Percentiles rank a stretch among this genome's conserved stretches.
Conservation (phyloP, 2,329 filamentous ascomycete species). For the Chaetomium sp. region DNA sequence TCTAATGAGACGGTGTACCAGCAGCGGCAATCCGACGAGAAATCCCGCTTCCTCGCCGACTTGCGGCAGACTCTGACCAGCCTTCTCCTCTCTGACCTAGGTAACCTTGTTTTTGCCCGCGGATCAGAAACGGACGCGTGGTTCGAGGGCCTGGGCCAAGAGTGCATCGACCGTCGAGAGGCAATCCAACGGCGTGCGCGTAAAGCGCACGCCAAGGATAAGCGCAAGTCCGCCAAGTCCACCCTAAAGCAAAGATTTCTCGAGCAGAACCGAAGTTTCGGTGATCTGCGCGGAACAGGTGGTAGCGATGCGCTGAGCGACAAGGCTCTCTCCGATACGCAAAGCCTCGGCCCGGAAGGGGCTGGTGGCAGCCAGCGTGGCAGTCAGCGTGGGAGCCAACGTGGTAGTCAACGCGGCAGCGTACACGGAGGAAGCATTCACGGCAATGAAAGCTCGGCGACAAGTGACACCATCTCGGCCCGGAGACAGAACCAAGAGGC, state of each 20-base stretch:
- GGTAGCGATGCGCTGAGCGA: conserved; percentile 42
- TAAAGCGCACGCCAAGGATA: conserved; percentile 45
- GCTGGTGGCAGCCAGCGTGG: conserved; percentile 38
- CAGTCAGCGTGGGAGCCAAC: conserved; percentile 33
- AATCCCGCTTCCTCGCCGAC: conserved; percentile 74
- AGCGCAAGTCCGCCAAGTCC: conserved; percentile 48
- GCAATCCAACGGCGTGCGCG: conserved; percentile 53
- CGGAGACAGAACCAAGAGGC: conserved; percentile 36
- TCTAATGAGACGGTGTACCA: conserved; percentile 68
- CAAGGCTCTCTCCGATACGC: conserved; percentile 34
- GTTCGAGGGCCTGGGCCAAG: conserved; percentile 70
- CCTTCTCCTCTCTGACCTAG: conserved; percentile 84
- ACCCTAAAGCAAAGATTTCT: conserved; percentile 54
- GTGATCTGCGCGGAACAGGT: conserved; percentile 59
- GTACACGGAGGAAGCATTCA: conserved; percentile 35
- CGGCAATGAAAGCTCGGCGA: conserved; percentile 47
- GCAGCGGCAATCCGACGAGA: conserved; percentile 66
- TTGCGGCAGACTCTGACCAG: conserved; percentile 80
- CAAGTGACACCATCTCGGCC: conserved; percentile 45
- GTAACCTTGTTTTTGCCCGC: conserved; percentile 79
- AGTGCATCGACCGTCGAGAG: conserved; percentile 65
- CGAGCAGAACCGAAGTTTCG: conserved; percentile 70
- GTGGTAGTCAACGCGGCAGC: conserved; percentile 37
- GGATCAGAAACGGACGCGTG: conserved; percentile 93
- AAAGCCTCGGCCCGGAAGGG: conserved; percentile 42